A percentile compares a stretch with the other conserved stretches of the same genome.
Conservation (phyloP, 2,329 filamentous ascomycete genomes). For the Curvularia sp. region DNA sequence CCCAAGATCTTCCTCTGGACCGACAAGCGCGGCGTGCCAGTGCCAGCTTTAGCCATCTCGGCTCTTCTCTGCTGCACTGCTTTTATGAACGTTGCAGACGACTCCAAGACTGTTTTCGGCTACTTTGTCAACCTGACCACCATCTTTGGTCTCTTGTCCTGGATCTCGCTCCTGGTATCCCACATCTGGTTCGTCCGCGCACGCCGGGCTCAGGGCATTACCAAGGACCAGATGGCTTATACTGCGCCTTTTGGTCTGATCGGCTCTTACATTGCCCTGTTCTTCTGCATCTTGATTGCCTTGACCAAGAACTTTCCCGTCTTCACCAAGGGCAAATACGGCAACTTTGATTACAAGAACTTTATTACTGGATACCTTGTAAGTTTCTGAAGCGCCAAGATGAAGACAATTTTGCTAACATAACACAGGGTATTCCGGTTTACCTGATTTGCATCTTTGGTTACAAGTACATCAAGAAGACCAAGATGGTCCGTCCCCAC, state of each 20-base stretch:
- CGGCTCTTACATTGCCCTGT: conserved; percentile 72
- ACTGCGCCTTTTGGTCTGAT: conserved; percentile 73
- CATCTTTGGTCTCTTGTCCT: conserved; percentile 54
- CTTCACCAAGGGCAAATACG: conserved; percentile 63
- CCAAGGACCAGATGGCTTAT: conserved; percentile 59
- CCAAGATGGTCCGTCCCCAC: conserved; percentile 57
- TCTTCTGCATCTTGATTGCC: conserved; percentile 74
- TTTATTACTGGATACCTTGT: conserved; percentile 76
- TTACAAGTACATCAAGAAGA: conserved; percentile 41
- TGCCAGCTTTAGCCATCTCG: conserved; percentile 68
- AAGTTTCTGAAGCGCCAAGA: conserved; percentile 7
- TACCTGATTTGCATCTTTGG: conserved; percentile 73
- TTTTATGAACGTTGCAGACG: conserved; percentile 60
- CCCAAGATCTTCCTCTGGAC: conserved; percentile 75
- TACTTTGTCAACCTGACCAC: conserved; percentile 58
- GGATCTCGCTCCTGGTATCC: conserved; percentile 58
- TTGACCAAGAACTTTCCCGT: conserved; percentile 84
- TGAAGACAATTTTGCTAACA: conserved; percentile 4
- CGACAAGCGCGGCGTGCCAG: conserved; percentile 73
- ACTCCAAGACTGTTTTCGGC: conserved; percentile 53
- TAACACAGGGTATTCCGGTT: conserved; percentile 75
- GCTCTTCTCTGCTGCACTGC: conserved; percentile 70
- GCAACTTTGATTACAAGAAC: conserved; percentile 73
- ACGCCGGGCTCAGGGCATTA: conserved; percentile 55
- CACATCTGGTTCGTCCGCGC: conserved; percentile 59